These are phyloP conservation scores for Phialophora chinensis DNA, from an alignment of 2,329 filamentous ascomycete genomes.

Conservation along the genomic window DNA sequence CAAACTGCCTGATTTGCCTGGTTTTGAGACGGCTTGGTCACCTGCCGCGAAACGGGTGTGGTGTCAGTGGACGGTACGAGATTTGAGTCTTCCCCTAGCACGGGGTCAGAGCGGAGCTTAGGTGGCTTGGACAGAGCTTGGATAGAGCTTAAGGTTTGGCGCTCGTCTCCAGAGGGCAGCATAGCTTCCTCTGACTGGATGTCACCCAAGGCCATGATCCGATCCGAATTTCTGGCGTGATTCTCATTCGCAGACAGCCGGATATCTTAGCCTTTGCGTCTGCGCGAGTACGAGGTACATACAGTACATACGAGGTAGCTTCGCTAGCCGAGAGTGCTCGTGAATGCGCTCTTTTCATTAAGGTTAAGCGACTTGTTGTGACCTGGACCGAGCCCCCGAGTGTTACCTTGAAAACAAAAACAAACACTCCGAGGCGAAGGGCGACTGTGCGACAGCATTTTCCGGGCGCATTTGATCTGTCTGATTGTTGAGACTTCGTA, in stretches of 20 bases:
- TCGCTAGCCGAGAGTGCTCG: constrained; percentile 9
- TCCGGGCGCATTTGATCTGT: neutral
- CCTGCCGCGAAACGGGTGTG: constrained; percentile 10
- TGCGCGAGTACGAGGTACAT: constrained; percentile 6
- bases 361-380: neutral
- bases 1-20: neutral
- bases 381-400: neutral
- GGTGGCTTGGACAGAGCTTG: neutral
- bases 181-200: neutral
- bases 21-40: neutral
- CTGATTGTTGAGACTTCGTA: neutral
- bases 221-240: constrained; percentile 8
- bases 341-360: neutral
- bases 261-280: constrained; percentile 4
- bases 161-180: neutral
- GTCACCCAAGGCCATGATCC: neutral
- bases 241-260: constrained; percentile 9
- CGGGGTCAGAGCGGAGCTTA: neutral
- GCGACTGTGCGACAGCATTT: neutral
- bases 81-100: constrained; percentile 1
- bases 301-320: constrained; percentile 6
- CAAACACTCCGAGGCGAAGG: neutral
- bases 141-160: neutral
- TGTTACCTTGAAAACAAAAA: neutral
- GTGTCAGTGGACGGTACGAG: constrained; percentile 11